Conservation (phyloP, 257 asterid species). For the Penstemon barbatus region DNA sequence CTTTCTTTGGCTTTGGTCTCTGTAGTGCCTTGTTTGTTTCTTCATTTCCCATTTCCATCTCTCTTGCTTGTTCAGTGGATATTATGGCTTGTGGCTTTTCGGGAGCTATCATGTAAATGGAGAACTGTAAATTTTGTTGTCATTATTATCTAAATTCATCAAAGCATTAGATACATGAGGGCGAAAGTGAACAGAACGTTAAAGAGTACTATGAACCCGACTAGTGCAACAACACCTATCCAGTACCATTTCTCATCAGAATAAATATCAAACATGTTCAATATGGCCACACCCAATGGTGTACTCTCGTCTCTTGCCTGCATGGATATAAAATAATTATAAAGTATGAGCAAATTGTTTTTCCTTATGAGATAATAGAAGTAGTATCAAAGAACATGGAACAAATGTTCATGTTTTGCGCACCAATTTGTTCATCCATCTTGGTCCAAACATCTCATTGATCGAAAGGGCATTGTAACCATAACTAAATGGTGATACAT, state of each 20-base stretch:
- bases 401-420: not conserved
- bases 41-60: conserved; percentile 51
- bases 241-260: conserved; percentile 54
- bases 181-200: conserved; percentile 56
- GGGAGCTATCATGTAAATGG: conserved; percentile 46
- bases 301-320: conserved; percentile 48
- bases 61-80: conserved; percentile 76
- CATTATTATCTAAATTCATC: not conserved
- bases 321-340: not conserved
- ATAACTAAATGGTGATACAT: conserved; percentile 65
- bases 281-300: conserved; percentile 42
- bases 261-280: conserved; percentile 45
- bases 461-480: conserved; percentile 58
- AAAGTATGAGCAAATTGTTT: not conserved
- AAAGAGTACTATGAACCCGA: conserved; percentile 58
- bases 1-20: conserved; percentile 47
- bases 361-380: too few species aligned
- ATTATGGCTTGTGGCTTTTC: conserved; percentile 84
- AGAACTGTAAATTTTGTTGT: not conserved
- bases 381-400: not conserved
- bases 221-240: conserved; percentile 56
- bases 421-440: conserved; percentile 73
- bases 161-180: conserved; percentile 42
- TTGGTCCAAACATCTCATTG: conserved; percentile 61
- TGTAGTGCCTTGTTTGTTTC: conserved; percentile 37